These are phyloP conservation scores for Endothia cerciana DNA, from an alignment of 2,329 filamentous ascomycete species.

Conservation along the genomic window DNA sequence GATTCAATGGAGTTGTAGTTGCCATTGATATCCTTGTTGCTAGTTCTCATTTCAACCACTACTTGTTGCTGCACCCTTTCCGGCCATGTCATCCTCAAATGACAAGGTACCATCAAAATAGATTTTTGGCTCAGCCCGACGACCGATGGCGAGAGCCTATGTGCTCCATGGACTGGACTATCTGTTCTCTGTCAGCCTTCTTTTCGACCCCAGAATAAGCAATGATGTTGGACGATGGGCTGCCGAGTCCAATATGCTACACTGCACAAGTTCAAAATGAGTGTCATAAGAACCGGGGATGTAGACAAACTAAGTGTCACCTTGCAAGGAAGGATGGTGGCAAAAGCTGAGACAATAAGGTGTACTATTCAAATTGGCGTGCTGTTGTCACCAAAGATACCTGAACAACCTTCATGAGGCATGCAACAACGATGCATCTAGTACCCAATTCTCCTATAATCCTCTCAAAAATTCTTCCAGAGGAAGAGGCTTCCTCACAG, in stretches of 20 bases:
- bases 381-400: neutral
- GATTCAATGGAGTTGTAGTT: neutral
- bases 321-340: neutral
- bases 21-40: neutral
- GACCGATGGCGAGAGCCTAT: too few species aligned
- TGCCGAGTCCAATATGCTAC: neutral
- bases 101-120: too few species aligned
- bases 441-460: slow-evolving; percentile 44
- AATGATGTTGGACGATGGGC: too few species aligned
- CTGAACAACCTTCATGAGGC: neutral
- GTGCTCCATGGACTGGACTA: too few species aligned
- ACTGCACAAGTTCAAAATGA: neutral
- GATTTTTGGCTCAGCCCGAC: too few species aligned
- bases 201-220: too few species aligned
- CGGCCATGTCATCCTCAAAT: too few species aligned
- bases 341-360: neutral
- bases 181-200: too few species aligned
- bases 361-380: neutral
- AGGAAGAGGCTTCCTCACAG: slow-evolving; percentile 85
- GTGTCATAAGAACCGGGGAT: neutral
- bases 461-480: slow-evolving; percentile 76
- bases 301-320: neutral
- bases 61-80: neutral
- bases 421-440: neutral
- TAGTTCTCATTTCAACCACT: neutral